phyloP scores from a whole-genome alignment of 1,284 basidiomycete species.

The Lignosus rhinocerotis region DNA sequence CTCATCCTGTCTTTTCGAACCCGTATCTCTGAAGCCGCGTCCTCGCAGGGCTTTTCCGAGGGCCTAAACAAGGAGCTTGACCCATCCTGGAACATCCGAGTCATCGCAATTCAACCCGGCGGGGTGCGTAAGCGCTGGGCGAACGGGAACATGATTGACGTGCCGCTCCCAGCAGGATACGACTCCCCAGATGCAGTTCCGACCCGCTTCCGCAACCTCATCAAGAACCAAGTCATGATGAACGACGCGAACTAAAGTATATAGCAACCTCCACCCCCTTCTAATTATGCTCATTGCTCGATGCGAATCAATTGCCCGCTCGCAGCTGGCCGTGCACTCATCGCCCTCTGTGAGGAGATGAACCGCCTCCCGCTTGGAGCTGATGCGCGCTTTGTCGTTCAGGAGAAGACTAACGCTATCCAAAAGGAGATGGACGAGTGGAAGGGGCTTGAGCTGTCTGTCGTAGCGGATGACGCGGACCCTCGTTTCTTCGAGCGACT shows the following conservation, averaged over 20 bases:
- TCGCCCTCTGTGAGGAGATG: constrained; percentile 3
- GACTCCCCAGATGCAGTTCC: neutral
- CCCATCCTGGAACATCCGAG: constrained; percentile 32
- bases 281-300: neutral
- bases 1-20: neutral
- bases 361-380: constrained; percentile 7
- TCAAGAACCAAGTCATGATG: neutral
- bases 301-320: neutral
- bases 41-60: constrained; percentile 30
- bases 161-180: constrained; percentile 7
- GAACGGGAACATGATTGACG: neutral
- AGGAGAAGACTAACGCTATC: constrained; percentile 3
- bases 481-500: constrained; percentile 5
- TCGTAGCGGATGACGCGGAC: constrained; percentile 9
- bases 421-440: constrained; percentile 10
- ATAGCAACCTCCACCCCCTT: neutral
- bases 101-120: constrained; percentile 36
- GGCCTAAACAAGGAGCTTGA: constrained; percentile 29
- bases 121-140: constrained; percentile 33
- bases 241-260: constrained; percentile 7
- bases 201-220: neutral
- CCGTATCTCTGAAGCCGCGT: neutral
- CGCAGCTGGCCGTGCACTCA: constrained; percentile 1
- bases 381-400: constrained; percentile 5
- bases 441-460: constrained; percentile 8